Evolutionary conservation across 2,329 filamentous ascomycete genomes (phyloP).

Genomic region (Colletotrichum limetticola): DNA sequence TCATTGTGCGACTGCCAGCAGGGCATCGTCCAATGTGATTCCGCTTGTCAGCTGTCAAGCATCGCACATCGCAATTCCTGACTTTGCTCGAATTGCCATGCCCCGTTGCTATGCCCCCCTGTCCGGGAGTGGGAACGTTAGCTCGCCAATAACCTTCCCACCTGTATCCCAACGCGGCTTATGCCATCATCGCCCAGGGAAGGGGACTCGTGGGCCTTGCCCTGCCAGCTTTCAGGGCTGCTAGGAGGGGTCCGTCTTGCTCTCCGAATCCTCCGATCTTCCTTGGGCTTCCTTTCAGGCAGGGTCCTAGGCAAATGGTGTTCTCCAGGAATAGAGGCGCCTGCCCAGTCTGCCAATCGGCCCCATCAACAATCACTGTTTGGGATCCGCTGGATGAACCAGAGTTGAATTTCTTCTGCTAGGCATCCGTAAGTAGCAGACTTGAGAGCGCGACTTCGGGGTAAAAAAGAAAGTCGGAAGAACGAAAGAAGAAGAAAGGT

Average conservation of each 20-base stretch:
- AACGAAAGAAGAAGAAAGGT: background rate
- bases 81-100: slow-evolving; percentile 17
- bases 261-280: slow-evolving; percentile 8
- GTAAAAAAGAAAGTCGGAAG: background rate
- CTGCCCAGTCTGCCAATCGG: background rate
- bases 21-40: background rate
- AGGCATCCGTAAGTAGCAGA: background rate
- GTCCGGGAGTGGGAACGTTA: slow-evolving; percentile 19
- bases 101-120: background rate
- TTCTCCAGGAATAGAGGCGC: slow-evolving; percentile 5
- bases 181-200: slow-evolving; percentile 13
- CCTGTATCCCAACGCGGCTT: slow-evolving; percentile 14
- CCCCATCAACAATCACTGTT: background rate
- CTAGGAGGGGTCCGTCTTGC: slow-evolving; percentile 1
- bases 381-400: background rate
- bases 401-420: background rate
- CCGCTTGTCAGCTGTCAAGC: slow-evolving; percentile 15
- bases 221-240: background rate
- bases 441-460: background rate
- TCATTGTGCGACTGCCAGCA: background rate
- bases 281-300: background rate
- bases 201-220: background rate
- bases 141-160: slow-evolving; percentile 10
- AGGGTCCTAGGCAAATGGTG: background rate
- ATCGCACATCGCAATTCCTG: slow-evolving; percentile 22